These are phyloP conservation scores for Earliella scabrosa DNA, from an alignment of 1,284 basidiomycete species.

Conservation along the genomic window DNA sequence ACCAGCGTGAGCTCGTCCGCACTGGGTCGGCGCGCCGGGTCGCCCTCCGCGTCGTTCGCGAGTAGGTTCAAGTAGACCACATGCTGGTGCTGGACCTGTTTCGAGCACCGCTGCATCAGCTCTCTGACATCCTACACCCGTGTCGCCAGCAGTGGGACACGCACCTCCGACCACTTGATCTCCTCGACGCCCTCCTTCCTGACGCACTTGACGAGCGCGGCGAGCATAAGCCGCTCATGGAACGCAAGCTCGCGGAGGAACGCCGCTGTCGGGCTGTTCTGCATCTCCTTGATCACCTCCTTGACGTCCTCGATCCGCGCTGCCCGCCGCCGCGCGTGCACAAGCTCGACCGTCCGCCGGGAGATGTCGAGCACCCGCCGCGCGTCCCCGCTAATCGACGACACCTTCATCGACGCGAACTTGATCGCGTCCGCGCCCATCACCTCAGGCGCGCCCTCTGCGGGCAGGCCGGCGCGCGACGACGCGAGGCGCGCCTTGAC, in stretches of 20 bases:
- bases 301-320: slow-evolving; percentile 80
- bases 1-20: slow-evolving; percentile 61
- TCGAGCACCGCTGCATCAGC: not conserved
- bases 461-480: slow-evolving; percentile 53
- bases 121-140: slow-evolving; percentile 39
- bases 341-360: slow-evolving; percentile 87
- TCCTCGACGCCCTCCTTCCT: slow-evolving; percentile 87
- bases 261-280: slow-evolving; percentile 87
- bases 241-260: slow-evolving; percentile 83
- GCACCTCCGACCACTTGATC: slow-evolving; percentile 83
- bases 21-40: slow-evolving; percentile 57
- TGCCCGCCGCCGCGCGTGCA: slow-evolving; percentile 51
- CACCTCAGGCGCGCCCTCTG: slow-evolving; percentile 49
- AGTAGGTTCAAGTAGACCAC: slow-evolving; percentile 62
- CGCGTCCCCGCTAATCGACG: slow-evolving; percentile 94
- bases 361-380: slow-evolving; percentile 94
- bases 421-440: slow-evolving; percentile 83
- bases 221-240: slow-evolving; percentile 90
- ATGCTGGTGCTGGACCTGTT: slow-evolving; percentile 58
- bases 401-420: slow-evolving; percentile 91
- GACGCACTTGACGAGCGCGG: slow-evolving; percentile 83
- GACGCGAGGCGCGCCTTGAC: slow-evolving; percentile 79
- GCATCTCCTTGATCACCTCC: slow-evolving; percentile 87
- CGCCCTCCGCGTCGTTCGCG: slow-evolving; percentile 42
- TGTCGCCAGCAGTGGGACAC: slow-evolving; percentile 1